These are phyloP conservation scores for Marchantia paleacea DNA, from an alignment of 225 moss, liverwort and hornwort genomes.

Conservation along the genomic window DNA sequence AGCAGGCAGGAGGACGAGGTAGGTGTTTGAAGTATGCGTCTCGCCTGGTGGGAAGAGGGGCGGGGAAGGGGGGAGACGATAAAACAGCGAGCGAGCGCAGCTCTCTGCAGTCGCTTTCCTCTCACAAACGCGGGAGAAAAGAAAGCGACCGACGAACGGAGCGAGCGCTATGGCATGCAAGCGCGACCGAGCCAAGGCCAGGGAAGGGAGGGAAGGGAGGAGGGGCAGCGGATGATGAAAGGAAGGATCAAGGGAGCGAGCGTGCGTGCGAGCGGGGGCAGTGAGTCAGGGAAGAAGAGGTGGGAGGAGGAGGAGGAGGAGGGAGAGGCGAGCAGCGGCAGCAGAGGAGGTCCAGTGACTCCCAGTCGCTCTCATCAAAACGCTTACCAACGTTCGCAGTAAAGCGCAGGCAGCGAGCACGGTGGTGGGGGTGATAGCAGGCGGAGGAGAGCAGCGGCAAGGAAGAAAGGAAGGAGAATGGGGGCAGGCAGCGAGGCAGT, in stretches of 20 bases:
- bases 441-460: neutral
- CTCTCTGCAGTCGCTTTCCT: slow-evolving; percentile 15
- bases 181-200: neutral
- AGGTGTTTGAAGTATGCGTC: neutral
- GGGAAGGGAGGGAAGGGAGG: neutral
- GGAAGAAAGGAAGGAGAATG: neutral
- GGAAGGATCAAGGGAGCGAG: neutral
- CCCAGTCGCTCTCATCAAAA: slow-evolving; percentile 2
- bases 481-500: neutral
- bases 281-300: neutral
- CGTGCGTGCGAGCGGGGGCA: slow-evolving; percentile 1
- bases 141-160: neutral
- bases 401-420: neutral
- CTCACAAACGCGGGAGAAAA: slow-evolving; percentile 21
- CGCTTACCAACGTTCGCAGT: neutral
- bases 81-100: slow-evolving; percentile 7
- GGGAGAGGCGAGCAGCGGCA: neutral
- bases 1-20: neutral
- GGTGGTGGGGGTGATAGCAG: neutral
- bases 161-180: slow-evolving; percentile 7
- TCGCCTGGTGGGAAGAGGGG: neutral
- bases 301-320: neutral
- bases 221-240: neutral
- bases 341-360: neutral
- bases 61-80: neutral